Evolutionary conservation across 257 asterid species (phyloP).

Genomic region (Verbena officinalis): DNA sequence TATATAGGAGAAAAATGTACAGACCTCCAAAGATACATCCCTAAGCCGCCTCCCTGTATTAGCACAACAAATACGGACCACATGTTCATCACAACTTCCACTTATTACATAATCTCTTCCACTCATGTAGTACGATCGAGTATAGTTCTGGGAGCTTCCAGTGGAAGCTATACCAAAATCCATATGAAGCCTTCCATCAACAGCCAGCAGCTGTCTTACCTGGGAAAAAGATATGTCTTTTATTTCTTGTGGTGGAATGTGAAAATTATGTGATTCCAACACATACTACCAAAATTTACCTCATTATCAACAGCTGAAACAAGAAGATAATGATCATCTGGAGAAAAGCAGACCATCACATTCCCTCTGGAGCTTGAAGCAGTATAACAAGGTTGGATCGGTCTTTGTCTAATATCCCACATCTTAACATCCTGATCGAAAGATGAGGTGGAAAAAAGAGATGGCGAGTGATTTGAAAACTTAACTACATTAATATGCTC

Average conservation of each 20-base stretch:
- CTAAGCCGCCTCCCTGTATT: slow-evolving; percentile 88
- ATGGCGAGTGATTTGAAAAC: slow-evolving; percentile 91
- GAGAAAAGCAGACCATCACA: slow-evolving; percentile 97
- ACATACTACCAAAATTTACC: slow-evolving; percentile 46
- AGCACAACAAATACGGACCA: slow-evolving; percentile 88
- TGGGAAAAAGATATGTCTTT: slow-evolving; percentile 36
- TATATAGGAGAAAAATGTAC: slow-evolving; percentile 2
- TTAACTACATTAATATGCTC: slow-evolving; percentile 90
- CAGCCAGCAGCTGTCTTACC: slow-evolving; percentile 93
- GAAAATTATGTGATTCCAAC: neutral
- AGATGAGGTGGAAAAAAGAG: slow-evolving; percentile 88
- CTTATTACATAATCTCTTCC: slow-evolving; percentile 92
- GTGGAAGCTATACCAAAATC: slow-evolving; percentile 77
- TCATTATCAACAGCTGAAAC: slow-evolving; percentile 97
- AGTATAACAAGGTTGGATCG: slow-evolving; percentile 79
- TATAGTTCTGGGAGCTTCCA: slow-evolving; percentile 85
- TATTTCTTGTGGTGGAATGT: slow-evolving; percentile 4
- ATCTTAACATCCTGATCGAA: slow-evolving; percentile 87
- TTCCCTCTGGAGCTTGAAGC: slow-evolving; percentile 84
- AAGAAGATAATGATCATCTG: slow-evolving; percentile 90
- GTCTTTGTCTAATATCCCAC: slow-evolving; percentile 91
- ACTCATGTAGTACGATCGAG: slow-evolving; percentile 91
- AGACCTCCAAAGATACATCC: slow-evolving; percentile 86
- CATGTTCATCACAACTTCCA: slow-evolving; percentile 97
- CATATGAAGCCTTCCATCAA: slow-evolving; percentile 86